phyloP scores from a whole-genome alignment of 331 rosid genomes.

The Acacia pycnantha region DNA sequence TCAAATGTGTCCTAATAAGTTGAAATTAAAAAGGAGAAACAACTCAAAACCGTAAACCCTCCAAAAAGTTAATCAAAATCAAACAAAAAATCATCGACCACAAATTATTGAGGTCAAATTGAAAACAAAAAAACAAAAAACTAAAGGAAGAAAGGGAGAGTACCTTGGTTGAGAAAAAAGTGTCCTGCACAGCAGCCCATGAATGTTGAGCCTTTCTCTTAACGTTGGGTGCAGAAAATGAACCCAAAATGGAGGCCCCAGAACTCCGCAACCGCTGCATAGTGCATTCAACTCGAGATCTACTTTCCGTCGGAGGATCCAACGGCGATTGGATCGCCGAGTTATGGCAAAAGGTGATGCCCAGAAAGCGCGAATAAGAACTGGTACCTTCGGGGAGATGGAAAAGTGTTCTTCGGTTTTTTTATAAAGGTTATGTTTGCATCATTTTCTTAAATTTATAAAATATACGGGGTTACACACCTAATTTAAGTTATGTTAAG shows the following conservation, averaged over 20 bases:
- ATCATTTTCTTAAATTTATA: no score
- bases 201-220: conserved; percentile 67
- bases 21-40: neutral
- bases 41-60: neutral
- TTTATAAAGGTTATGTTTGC: no score
- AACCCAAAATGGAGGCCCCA: conserved; percentile 25
- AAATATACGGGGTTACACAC: no score
- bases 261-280: conserved; percentile 73
- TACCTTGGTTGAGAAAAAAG: conserved; percentile 74
- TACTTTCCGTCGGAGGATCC: conserved; percentile 1
- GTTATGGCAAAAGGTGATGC: neutral
- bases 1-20: conserved; percentile 71
- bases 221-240: conserved; percentile 42
- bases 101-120: neutral
- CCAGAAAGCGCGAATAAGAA: neutral
- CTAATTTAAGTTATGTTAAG: no score
- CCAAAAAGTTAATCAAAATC: neutral
- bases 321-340: neutral
- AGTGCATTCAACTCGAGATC: conserved; percentile 14
- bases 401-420: neutral
- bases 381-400: neutral
- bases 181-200: conserved; percentile 75
- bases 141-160: neutral
- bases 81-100: neutral
- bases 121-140: neutral